Base-by-base conservation (phyloP, 148 eudicot species). In the Chenopodium album region DNA sequence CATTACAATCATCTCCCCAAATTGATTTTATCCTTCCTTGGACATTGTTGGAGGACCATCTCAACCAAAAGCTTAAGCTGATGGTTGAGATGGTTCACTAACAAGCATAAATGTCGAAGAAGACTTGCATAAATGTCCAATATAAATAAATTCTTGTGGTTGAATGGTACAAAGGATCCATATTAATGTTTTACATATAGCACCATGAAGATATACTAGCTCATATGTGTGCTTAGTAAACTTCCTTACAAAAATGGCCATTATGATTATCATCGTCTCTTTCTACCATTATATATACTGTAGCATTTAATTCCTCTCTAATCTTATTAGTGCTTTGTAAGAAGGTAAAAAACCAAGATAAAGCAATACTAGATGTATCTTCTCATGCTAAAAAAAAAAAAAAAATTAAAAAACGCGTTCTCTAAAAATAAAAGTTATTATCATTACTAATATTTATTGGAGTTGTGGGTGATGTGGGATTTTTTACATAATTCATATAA, bases 321-420 rank as follows among this genome's bases (percentile, higher is more conserved):
- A 89, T 89, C 46, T 78, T 89, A 29, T 41, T 46, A 32, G 74
- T 75, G 1, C 13, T 59, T 34, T 0, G 84, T 80, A 7, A 88
- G 77, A 28, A 88, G 86, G 67, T 85, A 81, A 68, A 88, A 85
- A 87, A 87, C 89, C 91, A 88, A 19, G 86, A 79, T 14, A 88
- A 62, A 34, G 84, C 71, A 9, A 78, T 63, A 41, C 84, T 75
- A n/a, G 76, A 54, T 0, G 89, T 85, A 65, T 83, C 89, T 37
- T 81, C 75, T 13, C 87, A 87, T 10, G 87, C 90, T 48, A 41
- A 12, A 83, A 23, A 41, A 12, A 83, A 23, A 26, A 26, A 26
- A 26, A 0, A 26, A 26, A 26, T 26, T 26, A 26, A 26, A 41
- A 12, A 83, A 23, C 11, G 80, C 73, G 50, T 84, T 86, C 29